Conservation (phyloP, 805 yeast species). For the Candida multigemmis region DNA sequence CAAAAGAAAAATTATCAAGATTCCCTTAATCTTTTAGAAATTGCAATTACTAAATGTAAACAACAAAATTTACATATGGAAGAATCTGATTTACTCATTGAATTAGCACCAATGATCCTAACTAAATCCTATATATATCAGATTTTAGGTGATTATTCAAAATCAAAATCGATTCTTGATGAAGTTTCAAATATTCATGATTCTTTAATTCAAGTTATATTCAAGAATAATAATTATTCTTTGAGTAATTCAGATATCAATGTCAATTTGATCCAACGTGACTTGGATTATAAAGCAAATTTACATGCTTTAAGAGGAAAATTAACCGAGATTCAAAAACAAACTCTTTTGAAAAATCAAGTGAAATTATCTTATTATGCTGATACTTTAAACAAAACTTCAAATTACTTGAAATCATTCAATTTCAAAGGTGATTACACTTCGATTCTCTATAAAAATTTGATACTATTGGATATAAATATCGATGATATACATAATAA, state of each 20-base stretch:
- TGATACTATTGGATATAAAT: constrained; percentile 18
- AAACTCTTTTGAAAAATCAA: constrained; percentile 33
- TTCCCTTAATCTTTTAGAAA: constrained; percentile 35
- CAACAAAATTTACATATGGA: constrained; percentile 28
- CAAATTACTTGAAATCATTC: constrained; percentile 14
- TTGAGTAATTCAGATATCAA: constrained; percentile 13
- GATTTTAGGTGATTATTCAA: constrained; percentile 18
- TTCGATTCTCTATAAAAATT: constrained; percentile 17
- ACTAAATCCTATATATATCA: constrained; percentile 51
- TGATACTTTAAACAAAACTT: constrained; percentile 22
- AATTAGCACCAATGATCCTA: constrained; percentile 50
- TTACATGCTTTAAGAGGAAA: constrained; percentile 22
- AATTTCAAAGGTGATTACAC: constrained; percentile 19
- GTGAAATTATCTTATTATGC: constrained; percentile 30
- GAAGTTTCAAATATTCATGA: constrained; percentile 26
- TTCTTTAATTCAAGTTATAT: constrained; percentile 28
- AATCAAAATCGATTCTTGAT: constrained; percentile 21
- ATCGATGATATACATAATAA: constrained; percentile 14
- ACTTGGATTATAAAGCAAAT: constrained; percentile 23
- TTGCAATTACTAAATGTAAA: constrained; percentile 36
- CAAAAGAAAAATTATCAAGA: constrained; percentile 26
- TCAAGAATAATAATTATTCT: constrained; percentile 36
- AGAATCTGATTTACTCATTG: constrained; percentile 38
- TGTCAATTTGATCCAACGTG: constrained; percentile 22
- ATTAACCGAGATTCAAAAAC: constrained; percentile 29